phyloP scores from a whole-genome alignment of 2,329 filamentous ascomycete species.

The Ilyonectria mors-panacis region DNA sequence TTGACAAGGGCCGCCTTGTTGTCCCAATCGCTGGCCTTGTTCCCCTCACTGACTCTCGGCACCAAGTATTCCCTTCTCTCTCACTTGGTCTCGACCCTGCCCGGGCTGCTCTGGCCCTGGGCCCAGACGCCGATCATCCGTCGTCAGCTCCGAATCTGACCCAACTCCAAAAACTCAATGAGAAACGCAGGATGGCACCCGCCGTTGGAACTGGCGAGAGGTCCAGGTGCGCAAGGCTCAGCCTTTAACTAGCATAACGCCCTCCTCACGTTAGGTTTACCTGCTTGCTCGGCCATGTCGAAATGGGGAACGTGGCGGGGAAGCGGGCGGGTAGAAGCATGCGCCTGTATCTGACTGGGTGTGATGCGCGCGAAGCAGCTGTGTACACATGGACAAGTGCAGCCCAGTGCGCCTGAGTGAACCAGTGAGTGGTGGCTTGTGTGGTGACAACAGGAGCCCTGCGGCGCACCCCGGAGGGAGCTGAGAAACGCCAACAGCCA shows the following conservation, averaged over 20 bases:
- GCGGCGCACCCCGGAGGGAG: neutral
- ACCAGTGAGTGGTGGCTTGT: neutral
- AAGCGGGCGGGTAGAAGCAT: conserved; percentile 11
- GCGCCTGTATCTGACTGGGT: neutral
- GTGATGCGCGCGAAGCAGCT: neutral
- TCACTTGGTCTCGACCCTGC: conserved; percentile 36
- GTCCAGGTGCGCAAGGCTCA: neutral
- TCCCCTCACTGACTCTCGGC: conserved; percentile 22
- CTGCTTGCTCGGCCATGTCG: conserved; percentile 6
- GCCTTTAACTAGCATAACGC: conserved; percentile 7
- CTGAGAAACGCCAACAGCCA: neutral
- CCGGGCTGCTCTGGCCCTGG: conserved; percentile 38
- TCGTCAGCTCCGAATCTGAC: conserved; percentile 3
- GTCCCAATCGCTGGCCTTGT: conserved; percentile 11
- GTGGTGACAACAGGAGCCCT: conserved; percentile 3
- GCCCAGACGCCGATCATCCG: conserved; percentile 44
- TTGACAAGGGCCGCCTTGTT: conserved; percentile 9
- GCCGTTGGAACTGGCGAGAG: neutral
- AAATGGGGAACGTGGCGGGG: conserved; percentile 12
- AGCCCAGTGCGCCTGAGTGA: neutral
- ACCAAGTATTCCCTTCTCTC: conserved; percentile 22
- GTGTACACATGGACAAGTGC: neutral
- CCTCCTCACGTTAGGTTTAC: conserved; percentile 7
- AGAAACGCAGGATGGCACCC: neutral
- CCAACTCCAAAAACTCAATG: neutral